Base-by-base conservation (phyloP, 163 green algal genomes). In the Prototheca stagnorum region DNA sequence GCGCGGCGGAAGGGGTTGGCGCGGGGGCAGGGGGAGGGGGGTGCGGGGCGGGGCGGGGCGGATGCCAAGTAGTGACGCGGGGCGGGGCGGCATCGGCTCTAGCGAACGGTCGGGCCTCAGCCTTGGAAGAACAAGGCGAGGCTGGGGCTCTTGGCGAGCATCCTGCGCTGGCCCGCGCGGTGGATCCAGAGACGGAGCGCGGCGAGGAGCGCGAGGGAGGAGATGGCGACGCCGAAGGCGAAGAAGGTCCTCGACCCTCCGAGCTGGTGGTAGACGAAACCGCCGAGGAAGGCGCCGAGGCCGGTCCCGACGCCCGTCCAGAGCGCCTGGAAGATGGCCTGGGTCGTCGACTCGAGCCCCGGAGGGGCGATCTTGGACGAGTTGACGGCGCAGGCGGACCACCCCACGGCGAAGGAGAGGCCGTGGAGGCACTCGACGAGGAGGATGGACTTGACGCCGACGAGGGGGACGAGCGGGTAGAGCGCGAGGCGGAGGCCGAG, bases 311-410 rank as follows among this genome's bases (percentile, higher is more conserved):
- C 39, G 9, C 56, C 56, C 0, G 47, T 64, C 56, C 56, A 64
- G 20, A 64, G 25, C 1, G 48, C 56, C 26, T 64, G 56, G 29
- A 58, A 59, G 7, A 64, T 27, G 11, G 29, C 56, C 40, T 63
- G 54, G 22, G 28, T 41, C 17, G 34, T 16, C 9, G 22, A 21
- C 21, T 64, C 56, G 48, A 64, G 52, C 14, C 56, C 56, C 2
- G 56, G 56, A 11, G 56, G 56, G 5, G 56, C 48, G 25, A 64
- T 57, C 52, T 64, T 64, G 47, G 22, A 43, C 37, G 27, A 44
- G 47, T 64, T 58, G 12, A 64, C 28, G 3, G 56, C 56, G 33
- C 37, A 54, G 45, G 48, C 56, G 12, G 41, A 54, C 56, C 56
- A 64, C 29, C 56, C 56, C 12, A 35, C 36, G 19, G 48, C 56